Percentiles rank a stretch among this genome's conserved stretches.
These are phyloP conservation scores for Arthrobotrys sinensis DNA, from an alignment of 2,329 filamentous ascomycete genomes.

Conservation along the genomic window DNA sequence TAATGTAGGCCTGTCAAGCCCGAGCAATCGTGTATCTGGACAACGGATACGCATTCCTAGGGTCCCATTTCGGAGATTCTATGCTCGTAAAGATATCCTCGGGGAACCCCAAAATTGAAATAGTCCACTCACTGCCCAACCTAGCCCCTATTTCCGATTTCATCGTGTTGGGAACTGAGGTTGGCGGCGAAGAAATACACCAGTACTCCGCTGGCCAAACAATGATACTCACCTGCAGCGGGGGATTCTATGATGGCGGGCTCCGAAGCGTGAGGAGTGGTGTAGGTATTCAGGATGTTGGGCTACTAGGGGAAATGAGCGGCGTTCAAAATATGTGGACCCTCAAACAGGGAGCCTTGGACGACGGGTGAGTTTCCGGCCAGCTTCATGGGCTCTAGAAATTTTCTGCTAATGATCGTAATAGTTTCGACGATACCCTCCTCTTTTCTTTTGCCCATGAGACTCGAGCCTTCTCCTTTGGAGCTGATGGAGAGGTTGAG, in stretches of 20 bases:
- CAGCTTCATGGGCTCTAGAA: conserved; percentile 61
- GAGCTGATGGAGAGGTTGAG: conserved; percentile 82
- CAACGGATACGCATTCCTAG: conserved; percentile 82
- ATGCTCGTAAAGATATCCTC: conserved; percentile 80
- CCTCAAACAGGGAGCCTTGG: conserved; percentile 71
- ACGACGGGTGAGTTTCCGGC: conserved; percentile 61
- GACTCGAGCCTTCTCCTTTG: conserved; percentile 86
- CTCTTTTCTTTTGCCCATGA: conserved; percentile 86
- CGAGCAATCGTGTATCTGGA: conserved; percentile 79
- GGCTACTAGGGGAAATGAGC: conserved; percentile 83
- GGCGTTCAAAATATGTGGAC: conserved; percentile 82
- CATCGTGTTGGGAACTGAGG: conserved; percentile 95
- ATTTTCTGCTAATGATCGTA: not conserved
- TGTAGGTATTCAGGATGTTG: conserved; percentile 89
- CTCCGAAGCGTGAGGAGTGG: conserved; percentile 92
- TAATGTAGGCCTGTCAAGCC: conserved; percentile 44
- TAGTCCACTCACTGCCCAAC: conserved; percentile 84
- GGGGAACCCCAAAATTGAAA: conserved; percentile 72
- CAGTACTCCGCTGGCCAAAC: conserved; percentile 95
- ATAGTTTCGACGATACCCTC: conserved; percentile 76
- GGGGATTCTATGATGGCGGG: conserved; percentile 89
- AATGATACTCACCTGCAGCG: conserved; percentile 91
- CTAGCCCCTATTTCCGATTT: conserved; percentile 95
- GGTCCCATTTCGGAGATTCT: conserved; percentile 92
- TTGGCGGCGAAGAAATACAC: conserved; percentile 80